A percentile compares a stretch with the other conserved stretches of the same genome.
Conservation (phyloP, 495 filamentous ascomycete species). For the Neurospora cerealis region DNA sequence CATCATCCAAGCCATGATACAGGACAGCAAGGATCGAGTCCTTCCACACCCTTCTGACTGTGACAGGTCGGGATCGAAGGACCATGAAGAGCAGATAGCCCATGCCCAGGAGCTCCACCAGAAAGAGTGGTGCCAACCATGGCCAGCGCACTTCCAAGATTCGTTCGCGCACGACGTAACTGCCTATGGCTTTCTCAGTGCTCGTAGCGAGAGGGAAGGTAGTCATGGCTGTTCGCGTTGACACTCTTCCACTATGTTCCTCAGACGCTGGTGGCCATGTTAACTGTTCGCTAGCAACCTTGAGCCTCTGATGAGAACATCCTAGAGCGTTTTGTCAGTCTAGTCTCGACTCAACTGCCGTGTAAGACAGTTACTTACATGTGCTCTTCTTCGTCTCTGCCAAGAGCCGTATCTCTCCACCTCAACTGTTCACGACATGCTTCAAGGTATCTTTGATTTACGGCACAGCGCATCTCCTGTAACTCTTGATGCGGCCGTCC, state of each 20-base stretch:
- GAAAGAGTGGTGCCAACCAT: background rate
- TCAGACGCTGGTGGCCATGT: background rate
- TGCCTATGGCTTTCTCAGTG: background rate
- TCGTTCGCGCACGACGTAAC: background rate
- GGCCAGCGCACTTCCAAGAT: background rate
- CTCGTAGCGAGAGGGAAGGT: background rate
- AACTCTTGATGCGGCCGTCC: background rate
- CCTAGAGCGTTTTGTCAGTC: background rate
- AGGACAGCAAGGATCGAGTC: background rate
- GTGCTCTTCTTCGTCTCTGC: background rate
- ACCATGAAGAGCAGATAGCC: background rate
- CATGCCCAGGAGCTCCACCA: background rate
- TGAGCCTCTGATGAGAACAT: background rate
- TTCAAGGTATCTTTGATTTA: background rate
- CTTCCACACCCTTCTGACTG: background rate
- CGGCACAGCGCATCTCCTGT: background rate
- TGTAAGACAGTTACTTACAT: background rate
- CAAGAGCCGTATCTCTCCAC: background rate
- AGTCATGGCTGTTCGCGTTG: background rate
- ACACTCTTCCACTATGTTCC: background rate
- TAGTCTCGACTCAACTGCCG: background rate
- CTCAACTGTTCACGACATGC: background rate
- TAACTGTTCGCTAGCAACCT: background rate
- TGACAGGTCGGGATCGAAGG: background rate
- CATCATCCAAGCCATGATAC: background rate